Base-by-base conservation (phyloP, 169 alveolate genomes). In the Cryptosporidium xiaoi region DNA sequence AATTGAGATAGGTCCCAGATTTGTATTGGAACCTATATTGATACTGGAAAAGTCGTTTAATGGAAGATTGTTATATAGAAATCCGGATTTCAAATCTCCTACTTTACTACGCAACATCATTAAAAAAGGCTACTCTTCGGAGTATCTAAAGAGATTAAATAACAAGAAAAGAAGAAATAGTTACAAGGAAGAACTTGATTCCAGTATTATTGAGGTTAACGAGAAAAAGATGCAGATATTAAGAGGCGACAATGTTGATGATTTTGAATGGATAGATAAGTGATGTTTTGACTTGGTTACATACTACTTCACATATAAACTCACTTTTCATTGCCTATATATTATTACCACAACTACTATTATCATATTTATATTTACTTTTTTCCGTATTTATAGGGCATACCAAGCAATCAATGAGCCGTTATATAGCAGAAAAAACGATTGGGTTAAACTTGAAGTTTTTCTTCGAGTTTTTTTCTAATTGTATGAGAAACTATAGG, bases 1-100 rank as follows among this genome's bases (percentile, higher is more conserved):
- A 34, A 94, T 92, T 36, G 98, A 93, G 31, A 95, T 94, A 51
- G 98, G 96, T 90, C 99, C 99, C n/a, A 95, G 98, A 85, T 95
- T 97, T 91, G 94, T 94, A 46, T 65, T 97, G 65, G 94, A 94
- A 33, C 97, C 97, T n/a, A 95, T 97, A 58, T 87, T 94, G 36
- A 91, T 95, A n/a, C 91, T 96, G 33, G 93, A 93, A 13, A 97
- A 97, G 6, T 82, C 96, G 27, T 92, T 95, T 82, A 90, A 92
- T 18, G 98, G 99, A 15, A 92, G 92, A 82, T 91, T 93, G 20
- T 69, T 94, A 24, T 94, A 94, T 91, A 90, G 92, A 66, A 94
- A 93, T 84, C 93, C 91, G 34, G 83, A 91, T 53, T 94, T 91
- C 82, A 92, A 92, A 50, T 90, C 96, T 51, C 94, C 95, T 24